Evolutionary conservation across 805 yeast species (phyloP).

Genomic region (Yarrowia phangngaensis): DNA sequence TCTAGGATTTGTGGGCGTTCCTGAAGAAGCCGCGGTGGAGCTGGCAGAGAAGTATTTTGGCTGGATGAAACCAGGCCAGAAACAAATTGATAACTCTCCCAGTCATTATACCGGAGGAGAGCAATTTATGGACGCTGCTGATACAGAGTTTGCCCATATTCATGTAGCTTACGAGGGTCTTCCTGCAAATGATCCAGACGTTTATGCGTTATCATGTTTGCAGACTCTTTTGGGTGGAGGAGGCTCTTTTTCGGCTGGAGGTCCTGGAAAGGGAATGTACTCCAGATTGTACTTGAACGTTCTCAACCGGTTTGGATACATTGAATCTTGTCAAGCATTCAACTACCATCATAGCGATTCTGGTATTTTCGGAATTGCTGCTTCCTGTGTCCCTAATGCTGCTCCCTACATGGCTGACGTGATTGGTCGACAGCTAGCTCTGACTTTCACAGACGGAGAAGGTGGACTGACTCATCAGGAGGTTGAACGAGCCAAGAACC

Average conservation of each 20-base stretch:
- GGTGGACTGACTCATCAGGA: slow-evolving; percentile 67
- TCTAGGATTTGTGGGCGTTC: slow-evolving; percentile 82
- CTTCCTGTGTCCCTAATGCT: slow-evolving; percentile 81
- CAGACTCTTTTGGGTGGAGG: slow-evolving; percentile 95
- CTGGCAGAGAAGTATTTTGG: slow-evolving; percentile 63
- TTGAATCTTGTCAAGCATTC: slow-evolving; percentile 83
- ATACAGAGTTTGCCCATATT: slow-evolving; percentile 78
- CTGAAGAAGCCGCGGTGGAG: slow-evolving; percentile 62
- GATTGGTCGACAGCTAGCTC: slow-evolving; percentile 59
- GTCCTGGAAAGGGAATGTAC: slow-evolving; percentile 99
- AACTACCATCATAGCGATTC: slow-evolving; percentile 87
- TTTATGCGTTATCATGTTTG: slow-evolving; percentile 83
- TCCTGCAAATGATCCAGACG: slow-evolving; percentile 76
- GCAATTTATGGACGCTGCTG: slow-evolving; percentile 43
- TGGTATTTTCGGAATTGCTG: slow-evolving; percentile 85
- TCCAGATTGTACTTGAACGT: slow-evolving; percentile 89
- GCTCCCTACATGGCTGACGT: slow-evolving; percentile 80
- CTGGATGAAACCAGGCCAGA: slow-evolving; percentile 45
- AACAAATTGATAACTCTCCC: slow-evolving; percentile 10
- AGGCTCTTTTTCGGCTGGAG: slow-evolving; percentile 96
- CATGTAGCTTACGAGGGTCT: slow-evolving; percentile 86
- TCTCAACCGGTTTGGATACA: slow-evolving; percentile 82
- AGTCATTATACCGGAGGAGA: slow-evolving; percentile 35
- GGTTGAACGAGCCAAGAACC: slow-evolving; percentile 87
- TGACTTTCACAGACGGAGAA: slow-evolving; percentile 49